Evolutionary conservation across 2,329 filamentous ascomycete species (phyloP).

Genomic region (Zopfia rhizophila): DNA sequence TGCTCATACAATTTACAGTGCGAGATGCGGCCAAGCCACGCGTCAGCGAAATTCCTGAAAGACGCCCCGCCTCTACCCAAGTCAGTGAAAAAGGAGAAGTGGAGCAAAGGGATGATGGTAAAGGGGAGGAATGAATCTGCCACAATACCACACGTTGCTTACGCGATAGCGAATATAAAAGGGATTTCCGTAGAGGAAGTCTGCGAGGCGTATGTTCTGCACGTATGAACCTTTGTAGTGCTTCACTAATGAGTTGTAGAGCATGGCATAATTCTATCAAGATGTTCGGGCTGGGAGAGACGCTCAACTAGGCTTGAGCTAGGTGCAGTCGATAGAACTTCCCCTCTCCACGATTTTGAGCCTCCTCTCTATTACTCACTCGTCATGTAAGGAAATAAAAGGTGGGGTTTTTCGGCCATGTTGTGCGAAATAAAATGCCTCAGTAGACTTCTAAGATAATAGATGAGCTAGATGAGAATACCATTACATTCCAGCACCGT

Average conservation of each 20-base stretch:
- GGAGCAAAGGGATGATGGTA: constrained; percentile 85
- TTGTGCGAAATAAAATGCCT: too few relatives aligned
- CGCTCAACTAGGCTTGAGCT: constrained; percentile 20
- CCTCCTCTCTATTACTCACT: too few relatives aligned
- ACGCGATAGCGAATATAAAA: constrained; percentile 88
- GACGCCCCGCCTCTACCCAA: constrained; percentile 79
- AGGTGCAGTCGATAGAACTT: too few relatives aligned
- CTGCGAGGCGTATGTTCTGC: constrained; percentile 73
- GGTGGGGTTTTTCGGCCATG: too few relatives aligned
- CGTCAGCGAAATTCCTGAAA: constrained; percentile 78
- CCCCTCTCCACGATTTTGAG: too few relatives aligned
- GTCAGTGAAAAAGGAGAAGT: constrained; percentile 95
- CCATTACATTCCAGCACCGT: too few relatives aligned
- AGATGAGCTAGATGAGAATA: too few relatives aligned
- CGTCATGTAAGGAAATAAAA: too few relatives aligned
- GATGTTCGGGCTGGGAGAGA: constrained; percentile 52
- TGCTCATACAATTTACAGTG: constrained; percentile 63
- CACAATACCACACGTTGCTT: constrained; percentile 86
- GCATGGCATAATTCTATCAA: constrained; percentile 53
- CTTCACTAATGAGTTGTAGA: constrained; percentile 23
- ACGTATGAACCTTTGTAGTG: neutral
- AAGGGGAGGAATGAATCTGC: constrained; percentile 96
- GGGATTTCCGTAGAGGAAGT: constrained; percentile 82
- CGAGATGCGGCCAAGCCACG: constrained; percentile 89
- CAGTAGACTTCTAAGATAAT: too few relatives aligned